Evolutionary conservation across 2,329 filamentous ascomycete genomes (phyloP).

Genomic region (Colletotrichum magnum): DNA sequence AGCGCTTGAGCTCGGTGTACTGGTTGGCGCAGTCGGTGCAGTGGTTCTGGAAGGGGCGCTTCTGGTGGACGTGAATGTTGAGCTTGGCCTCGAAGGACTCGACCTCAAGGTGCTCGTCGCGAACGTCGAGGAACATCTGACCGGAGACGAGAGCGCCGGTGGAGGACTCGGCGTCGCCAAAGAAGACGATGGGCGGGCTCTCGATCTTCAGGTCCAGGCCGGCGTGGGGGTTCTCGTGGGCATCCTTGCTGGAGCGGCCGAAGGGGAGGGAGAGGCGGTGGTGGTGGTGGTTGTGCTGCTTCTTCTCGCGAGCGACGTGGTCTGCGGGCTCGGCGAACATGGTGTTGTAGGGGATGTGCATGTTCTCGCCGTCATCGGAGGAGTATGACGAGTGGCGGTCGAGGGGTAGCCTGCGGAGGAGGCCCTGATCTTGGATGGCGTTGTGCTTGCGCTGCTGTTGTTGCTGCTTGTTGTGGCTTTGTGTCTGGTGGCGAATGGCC

Average conservation of each 20-base stretch:
- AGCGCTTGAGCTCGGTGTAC: conserved; percentile 81
- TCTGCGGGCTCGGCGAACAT: conserved; percentile 39
- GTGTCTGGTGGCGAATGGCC: conserved; percentile 46
- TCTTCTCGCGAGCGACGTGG: conserved; percentile 44
- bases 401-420: conserved; percentile 27
- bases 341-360: conserved; percentile 38
- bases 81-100: conserved; percentile 77
- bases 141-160: conserved; percentile 89
- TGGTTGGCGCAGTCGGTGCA: conserved; percentile 83
- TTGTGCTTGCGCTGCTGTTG: not conserved
- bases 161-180: conserved; percentile 81
- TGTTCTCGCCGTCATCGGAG: conserved; percentile 40
- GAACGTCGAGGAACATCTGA: conserved; percentile 81
- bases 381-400: conserved; percentile 40
- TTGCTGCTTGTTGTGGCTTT: conserved; percentile 19
- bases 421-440: conserved; percentile 31
- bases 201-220: conserved; percentile 76
- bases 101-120: conserved; percentile 74
- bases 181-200: conserved; percentile 88
- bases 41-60: conserved; percentile 84
- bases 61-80: conserved; percentile 79
- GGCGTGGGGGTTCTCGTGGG: conserved; percentile 55
- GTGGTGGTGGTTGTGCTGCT: conserved; percentile 54
- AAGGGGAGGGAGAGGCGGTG: conserved; percentile 59
- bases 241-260: conserved; percentile 54